Percentiles rank a stretch among this genome's conserved stretches.
phyloP scores from a whole-genome alignment of 1,284 basidiomycete genomes.

The Ustilago curta region DNA sequence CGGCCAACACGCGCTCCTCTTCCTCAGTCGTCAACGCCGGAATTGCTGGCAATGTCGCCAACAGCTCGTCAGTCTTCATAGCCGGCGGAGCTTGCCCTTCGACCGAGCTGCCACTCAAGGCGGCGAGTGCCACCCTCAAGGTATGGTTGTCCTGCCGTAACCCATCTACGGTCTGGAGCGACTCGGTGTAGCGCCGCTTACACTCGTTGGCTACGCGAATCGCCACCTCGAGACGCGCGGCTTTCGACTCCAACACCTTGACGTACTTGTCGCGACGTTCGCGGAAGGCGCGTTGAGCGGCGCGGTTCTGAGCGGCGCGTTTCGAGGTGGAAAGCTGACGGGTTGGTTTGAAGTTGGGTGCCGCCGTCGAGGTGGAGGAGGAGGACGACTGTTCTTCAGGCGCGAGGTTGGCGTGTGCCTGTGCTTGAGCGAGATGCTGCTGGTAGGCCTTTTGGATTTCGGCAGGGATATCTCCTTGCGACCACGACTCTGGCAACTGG shows the following conservation, averaged over 20 bases:
- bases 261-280: conserved; percentile 63
- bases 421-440: conserved; percentile 36
- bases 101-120: conserved; percentile 52
- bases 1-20: conserved; percentile 24
- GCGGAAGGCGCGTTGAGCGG: conserved; percentile 64
- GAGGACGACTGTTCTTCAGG: not conserved
- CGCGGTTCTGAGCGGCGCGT: conserved; percentile 64
- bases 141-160: conserved; percentile 60
- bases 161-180: conserved; percentile 58
- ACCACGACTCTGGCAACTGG: conserved; percentile 33
- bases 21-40: conserved; percentile 37
- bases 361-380: not conserved
- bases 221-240: conserved; percentile 50
- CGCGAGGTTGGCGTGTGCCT: conserved; percentile 19
- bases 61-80: conserved; percentile 42
- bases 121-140: conserved; percentile 56
- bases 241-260: conserved; percentile 59
- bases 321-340: conserved; percentile 59
- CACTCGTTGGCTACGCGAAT: conserved; percentile 56
- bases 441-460: conserved; percentile 47
- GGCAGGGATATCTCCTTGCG: conserved; percentile 25
- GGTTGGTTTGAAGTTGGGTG: conserved; percentile 25
- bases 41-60: conserved; percentile 24
- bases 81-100: conserved; percentile 32
- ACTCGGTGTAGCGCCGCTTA: conserved; percentile 50